These are phyloP conservation scores for Sphaerulina musiva DNA, from an alignment of 2,329 filamentous ascomycete species.

Conservation along the genomic window DNA sequence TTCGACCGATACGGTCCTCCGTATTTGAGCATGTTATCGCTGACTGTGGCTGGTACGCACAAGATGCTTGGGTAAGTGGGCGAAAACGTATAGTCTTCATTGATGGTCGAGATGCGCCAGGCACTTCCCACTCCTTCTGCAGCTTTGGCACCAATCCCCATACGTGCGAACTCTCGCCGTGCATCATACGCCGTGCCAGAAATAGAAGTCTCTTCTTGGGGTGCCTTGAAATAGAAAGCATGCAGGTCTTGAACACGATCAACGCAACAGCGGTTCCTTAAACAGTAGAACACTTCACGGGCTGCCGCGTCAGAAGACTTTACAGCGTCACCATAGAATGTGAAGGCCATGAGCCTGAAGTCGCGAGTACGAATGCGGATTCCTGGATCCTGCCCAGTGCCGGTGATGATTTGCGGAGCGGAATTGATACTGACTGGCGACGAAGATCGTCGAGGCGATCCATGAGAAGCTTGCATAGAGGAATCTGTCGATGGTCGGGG, in stretches of 20 bases:
- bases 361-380: slow-evolving; percentile 86
- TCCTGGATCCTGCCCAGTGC: slow-evolving; percentile 58
- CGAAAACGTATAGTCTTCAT: slow-evolving; percentile 83
- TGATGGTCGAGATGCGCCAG: slow-evolving; percentile 88
- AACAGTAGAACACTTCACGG: slow-evolving; percentile 79
- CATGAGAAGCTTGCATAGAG: slow-evolving; percentile 17
- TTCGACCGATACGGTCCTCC: slow-evolving; percentile 83
- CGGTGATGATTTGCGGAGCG: slow-evolving; percentile 32
- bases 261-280: slow-evolving; percentile 71
- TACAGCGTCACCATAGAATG: slow-evolving; percentile 52
- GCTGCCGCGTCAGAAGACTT: slow-evolving; percentile 43
- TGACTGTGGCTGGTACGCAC: slow-evolving; percentile 79
- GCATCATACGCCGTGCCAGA: slow-evolving; percentile 84
- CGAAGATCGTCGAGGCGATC: slow-evolving; percentile 22
- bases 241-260: slow-evolving; percentile 82
- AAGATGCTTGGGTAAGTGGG: slow-evolving; percentile 84
- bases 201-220: slow-evolving; percentile 55
- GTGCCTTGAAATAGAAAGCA: slow-evolving; percentile 77
- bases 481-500: slow-evolving; percentile 29
- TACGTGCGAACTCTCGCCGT: slow-evolving; percentile 73
- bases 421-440: slow-evolving; percentile 45
- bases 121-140: slow-evolving; percentile 53
- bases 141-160: slow-evolving; percentile 80
- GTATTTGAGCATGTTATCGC: slow-evolving; percentile 95
- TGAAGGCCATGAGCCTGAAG: slow-evolving; percentile 89